Conservation (phyloP, 768 basidiomycete species). For the Leucogyrophana mollusca region DNA sequence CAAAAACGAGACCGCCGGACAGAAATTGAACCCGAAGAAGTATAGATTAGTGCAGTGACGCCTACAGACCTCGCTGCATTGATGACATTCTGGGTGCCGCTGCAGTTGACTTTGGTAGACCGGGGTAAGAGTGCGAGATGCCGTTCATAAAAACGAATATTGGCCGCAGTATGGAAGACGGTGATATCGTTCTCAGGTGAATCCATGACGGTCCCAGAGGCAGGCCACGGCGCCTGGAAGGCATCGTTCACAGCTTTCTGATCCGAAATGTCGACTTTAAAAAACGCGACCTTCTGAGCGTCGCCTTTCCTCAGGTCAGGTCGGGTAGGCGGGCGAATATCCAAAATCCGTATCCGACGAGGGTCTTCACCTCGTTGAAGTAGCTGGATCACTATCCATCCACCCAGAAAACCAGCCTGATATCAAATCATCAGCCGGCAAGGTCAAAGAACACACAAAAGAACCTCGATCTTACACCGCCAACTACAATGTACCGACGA, state of each 20-base stretch:
- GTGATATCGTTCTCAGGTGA: slow-evolving; percentile 44
- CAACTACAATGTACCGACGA: slow-evolving; percentile 72
- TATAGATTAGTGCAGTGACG: slow-evolving; percentile 61
- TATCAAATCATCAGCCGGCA: slow-evolving; percentile 1
- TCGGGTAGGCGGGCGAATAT: slow-evolving; percentile 61
- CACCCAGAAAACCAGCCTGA: slow-evolving; percentile 74
- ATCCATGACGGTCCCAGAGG: slow-evolving; percentile 15
- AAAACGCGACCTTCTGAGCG: slow-evolving; percentile 53
- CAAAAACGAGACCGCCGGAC: slow-evolving; percentile 59
- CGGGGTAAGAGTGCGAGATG: slow-evolving; percentile 45
- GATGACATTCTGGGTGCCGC: slow-evolving; percentile 67
- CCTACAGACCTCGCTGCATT: slow-evolving; percentile 55
- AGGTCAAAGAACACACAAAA: not conserved
- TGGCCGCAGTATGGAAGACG: slow-evolving; percentile 76
- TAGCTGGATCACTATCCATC: slow-evolving; percentile 73
- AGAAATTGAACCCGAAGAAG: slow-evolving; percentile 68
- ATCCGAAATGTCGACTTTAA: slow-evolving; percentile 59
- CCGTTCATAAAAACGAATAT: slow-evolving; percentile 77
- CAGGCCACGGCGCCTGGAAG: slow-evolving; percentile 65
- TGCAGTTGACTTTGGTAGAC: slow-evolving; percentile 63
- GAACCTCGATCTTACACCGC: slow-evolving; percentile 49
- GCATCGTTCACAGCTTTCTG: slow-evolving; percentile 52
- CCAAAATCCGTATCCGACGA: slow-evolving; percentile 60
- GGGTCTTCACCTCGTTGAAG: slow-evolving; percentile 72
- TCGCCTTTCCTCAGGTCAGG: slow-evolving; percentile 52